Base-by-base conservation (phyloP, 208 protist species). In the Trypanosoma scelopori region DNA sequence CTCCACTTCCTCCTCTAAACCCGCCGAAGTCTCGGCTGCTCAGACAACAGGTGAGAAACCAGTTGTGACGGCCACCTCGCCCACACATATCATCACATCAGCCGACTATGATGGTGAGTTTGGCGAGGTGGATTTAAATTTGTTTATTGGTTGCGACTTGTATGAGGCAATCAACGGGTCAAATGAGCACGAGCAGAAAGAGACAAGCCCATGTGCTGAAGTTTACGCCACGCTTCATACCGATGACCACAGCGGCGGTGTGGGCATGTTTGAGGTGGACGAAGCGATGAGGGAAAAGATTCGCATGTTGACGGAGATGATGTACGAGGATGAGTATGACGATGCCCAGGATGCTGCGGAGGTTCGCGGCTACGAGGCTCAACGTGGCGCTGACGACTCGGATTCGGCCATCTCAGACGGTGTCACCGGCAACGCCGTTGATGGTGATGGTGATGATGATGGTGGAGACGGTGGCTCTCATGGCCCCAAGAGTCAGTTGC, bases 261-360 rank as follows among this genome's bases (percentile, higher is more conserved):
- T 55, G 15, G 76, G 76, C 39, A 77, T 76, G 67, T 92, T 92
- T 61, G 69, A 84, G 32, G 67, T 93, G 16, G 87, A 93, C 63
- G 87, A 93, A 28, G 65, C 79, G 16, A 75, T 96, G 67, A 81
- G 81, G 66, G 84, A 88, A 50, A 87, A 85, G 53, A 93, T 93
- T 48, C 85, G 85, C 13, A 78, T 96, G 68, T 71, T 95, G 25
- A 89, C 82, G 56, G 87, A 92, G 51, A 64, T 93, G 42, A 84
- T 96, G 82, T 96, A 96, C 74, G 91, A 96, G 56, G 91, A 96
- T 55, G 91, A 96, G 58, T 73, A 78, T 63, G 91, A 96, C 60
- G 91, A 96, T 58, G 81, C 76, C 0, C 76, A 81, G 58, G 68
- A 64, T 20, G 30, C 37, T 9, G 32, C 55, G n/a, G 64, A 60